A percentile compares a stretch with the other conserved stretches of the same genome.
Evolutionary conservation across 139 green algal species (phyloP).

Genomic region (Medakamo hakoo): DNA sequence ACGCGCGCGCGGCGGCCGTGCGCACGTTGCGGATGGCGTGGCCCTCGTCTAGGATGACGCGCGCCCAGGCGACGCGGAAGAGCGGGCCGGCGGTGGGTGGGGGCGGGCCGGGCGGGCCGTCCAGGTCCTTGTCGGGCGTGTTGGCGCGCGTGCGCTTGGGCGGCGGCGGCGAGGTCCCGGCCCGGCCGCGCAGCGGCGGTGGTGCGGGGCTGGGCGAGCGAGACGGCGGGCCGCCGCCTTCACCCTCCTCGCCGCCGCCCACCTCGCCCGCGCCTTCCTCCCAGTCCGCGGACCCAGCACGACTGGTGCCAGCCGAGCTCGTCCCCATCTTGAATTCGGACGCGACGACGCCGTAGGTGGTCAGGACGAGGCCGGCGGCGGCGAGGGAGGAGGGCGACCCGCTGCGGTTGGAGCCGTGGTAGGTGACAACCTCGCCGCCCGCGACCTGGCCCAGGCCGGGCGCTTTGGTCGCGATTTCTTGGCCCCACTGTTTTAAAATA

Average conservation of each 20-base stretch:
- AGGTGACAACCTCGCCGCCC: conserved; percentile 26
- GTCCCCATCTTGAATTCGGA: too few relatives aligned
- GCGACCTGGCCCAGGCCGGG: conserved; percentile 15
- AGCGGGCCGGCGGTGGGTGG: not conserved
- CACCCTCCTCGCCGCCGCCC: conserved; percentile 7
- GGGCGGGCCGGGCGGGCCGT: not conserved
- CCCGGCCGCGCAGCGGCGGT: too few relatives aligned
- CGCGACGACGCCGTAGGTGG: conserved; percentile 71
- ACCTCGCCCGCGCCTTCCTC: too few relatives aligned
- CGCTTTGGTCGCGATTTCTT: conserved; percentile 53
- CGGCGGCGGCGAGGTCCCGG: too few relatives aligned
- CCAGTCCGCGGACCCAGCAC: too few relatives aligned
- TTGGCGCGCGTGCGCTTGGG: too few relatives aligned
- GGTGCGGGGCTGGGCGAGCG: too few relatives aligned
- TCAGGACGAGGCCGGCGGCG: conserved; percentile 62
- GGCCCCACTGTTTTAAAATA: conserved; percentile 73
- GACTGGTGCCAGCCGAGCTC: too few relatives aligned
- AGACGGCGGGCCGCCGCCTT: too few relatives aligned
- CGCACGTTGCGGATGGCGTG: conserved; percentile 82
- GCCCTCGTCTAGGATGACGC: conserved; percentile 84
- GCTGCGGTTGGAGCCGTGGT: conserved; percentile 54
- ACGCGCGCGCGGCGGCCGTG: conserved; percentile 48
- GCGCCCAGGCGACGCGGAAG: conserved; percentile 12
- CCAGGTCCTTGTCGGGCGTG: too few relatives aligned
- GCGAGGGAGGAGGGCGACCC: conserved; percentile 20